Evolutionary conservation across 2,329 filamentous ascomycete species (phyloP).

Genomic region (Cordyceps farinosa): DNA sequence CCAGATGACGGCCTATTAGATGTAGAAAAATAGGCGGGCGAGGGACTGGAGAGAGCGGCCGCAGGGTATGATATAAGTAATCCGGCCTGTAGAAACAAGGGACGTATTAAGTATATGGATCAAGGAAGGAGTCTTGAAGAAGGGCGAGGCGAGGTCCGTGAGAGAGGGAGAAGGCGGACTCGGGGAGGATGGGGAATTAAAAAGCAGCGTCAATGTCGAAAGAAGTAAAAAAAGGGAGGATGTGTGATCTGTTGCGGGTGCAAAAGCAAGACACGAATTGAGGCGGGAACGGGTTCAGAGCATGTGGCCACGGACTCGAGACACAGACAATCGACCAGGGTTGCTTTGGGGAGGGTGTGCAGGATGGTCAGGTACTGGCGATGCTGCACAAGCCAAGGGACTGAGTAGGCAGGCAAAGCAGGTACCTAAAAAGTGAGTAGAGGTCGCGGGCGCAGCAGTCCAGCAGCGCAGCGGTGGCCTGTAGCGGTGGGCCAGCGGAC

Average conservation of each 20-base stretch:
- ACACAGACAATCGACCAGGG: conserved; percentile 5
- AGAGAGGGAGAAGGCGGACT: not conserved
- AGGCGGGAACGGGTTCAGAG: conserved; percentile 5
- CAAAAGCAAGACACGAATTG: conserved; percentile 10
- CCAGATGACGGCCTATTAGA: conserved; percentile 9
- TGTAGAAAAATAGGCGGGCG: not conserved
- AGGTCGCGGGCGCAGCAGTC: not conserved
- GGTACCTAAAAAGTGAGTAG: not conserved
- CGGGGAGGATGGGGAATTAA: conserved; percentile 9
- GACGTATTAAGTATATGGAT: conserved; percentile 4
- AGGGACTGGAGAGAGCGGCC: not conserved
- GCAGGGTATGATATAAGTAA: conserved; percentile 6
- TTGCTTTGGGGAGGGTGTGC: not conserved
- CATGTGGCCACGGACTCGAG: conserved; percentile 16
- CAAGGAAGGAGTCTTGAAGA: conserved; percentile 13
- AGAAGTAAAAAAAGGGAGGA: conserved; percentile 13
- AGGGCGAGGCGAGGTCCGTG: not conserved
- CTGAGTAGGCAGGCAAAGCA: no score
- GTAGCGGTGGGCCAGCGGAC: not conserved
- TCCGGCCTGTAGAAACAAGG: conserved; percentile 5
- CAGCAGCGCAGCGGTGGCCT: not conserved
- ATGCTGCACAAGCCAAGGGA: no score
- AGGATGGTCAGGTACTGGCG: no score
- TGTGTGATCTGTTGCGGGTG: not conserved
- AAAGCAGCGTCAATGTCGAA: not conserved